Evolutionary conservation across 1,284 basidiomycete genomes (phyloP).

Genomic region (Pterula multifida): DNA sequence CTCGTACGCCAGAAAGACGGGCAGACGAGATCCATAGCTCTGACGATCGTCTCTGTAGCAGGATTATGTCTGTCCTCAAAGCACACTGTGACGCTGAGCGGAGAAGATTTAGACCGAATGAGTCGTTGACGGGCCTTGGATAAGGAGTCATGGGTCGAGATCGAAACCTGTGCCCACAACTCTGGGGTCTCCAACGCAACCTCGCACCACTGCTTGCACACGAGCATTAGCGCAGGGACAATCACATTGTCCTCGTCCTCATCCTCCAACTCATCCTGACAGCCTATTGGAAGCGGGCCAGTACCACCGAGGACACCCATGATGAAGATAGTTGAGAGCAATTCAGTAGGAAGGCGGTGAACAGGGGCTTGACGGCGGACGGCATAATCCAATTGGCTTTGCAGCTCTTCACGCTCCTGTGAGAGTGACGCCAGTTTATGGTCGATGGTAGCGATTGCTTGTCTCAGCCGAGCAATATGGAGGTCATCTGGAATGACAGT

Average conservation of each 20-base stretch:
- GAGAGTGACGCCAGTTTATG: slow-evolving; percentile 56
- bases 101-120: slow-evolving; percentile 60
- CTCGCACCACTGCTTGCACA: slow-evolving; percentile 64
- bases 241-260: slow-evolving; percentile 59
- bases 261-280: slow-evolving; percentile 26
- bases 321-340: slow-evolving; percentile 62
- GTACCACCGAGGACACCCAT: slow-evolving; percentile 35
- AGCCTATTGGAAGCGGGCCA: too few species aligned
- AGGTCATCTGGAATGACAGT: neutral
- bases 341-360: slow-evolving; percentile 63
- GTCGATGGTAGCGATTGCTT: slow-evolving; percentile 59
- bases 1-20: slow-evolving; percentile 63
- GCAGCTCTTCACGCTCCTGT: slow-evolving; percentile 50
- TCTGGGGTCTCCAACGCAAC: slow-evolving; percentile 57
- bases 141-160: slow-evolving; percentile 33
- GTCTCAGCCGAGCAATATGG: slow-evolving; percentile 37
- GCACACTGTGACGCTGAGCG: slow-evolving; percentile 58
- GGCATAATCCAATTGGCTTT: slow-evolving; percentile 55
- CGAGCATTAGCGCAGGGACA: slow-evolving; percentile 64
- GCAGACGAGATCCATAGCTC: slow-evolving; percentile 65
- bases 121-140: slow-evolving; percentile 52
- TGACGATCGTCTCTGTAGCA: too few species aligned
- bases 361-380: slow-evolving; percentile 67
- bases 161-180: slow-evolving; percentile 57
- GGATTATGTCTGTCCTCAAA: slow-evolving; percentile 55